These are phyloP conservation scores for Aspergillus sp. DNA, from an alignment of 2,329 filamentous ascomycete species.

Conservation along the genomic window DNA sequence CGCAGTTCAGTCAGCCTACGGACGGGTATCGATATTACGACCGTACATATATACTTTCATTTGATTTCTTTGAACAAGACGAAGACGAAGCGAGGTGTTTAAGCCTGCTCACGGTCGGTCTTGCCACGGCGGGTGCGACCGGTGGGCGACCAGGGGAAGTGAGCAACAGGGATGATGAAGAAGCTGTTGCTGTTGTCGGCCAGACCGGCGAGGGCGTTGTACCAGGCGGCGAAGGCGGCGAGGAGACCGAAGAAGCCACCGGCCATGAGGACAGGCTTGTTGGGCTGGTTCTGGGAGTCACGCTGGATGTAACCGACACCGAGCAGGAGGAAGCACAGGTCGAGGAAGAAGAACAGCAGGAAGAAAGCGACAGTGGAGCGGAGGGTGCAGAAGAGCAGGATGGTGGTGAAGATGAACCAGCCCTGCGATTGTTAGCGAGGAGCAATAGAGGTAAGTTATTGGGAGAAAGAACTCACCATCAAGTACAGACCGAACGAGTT, in stretches of 20 bases:
- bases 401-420: conserved; percentile 80
- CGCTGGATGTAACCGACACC: conserved; percentile 57
- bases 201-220: conserved; percentile 76
- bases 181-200: conserved; percentile 68
- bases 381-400: conserved; percentile 67
- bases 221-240: conserved; percentile 78
- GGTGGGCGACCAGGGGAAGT: conserved; percentile 91
- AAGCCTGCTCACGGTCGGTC: conserved; percentile 40
- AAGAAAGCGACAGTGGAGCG: conserved; percentile 74
- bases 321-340: conserved; percentile 68
- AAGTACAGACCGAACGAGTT: conserved; percentile 69
- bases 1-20: too few relatives aligned
- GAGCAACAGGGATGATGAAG: conserved; percentile 84
- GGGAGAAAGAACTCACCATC: conserved; percentile 38
- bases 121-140: conserved; percentile 56
- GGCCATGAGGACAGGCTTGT: conserved; percentile 54
- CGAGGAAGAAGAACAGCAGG: conserved; percentile 68
- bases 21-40: not conserved
- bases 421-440: conserved; percentile 33
- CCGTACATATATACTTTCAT: not conserved
- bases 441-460: not conserved
- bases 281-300: conserved; percentile 33
- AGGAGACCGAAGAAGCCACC: conserved; percentile 76
- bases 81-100: conserved; percentile 11
- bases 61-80: not conserved